Percentiles rank a stretch among this genome's conserved stretches.
These are phyloP conservation scores for Laetiporus sulphureus DNA, from an alignment of 1,284 basidiomycete genomes.

Conservation along the genomic window DNA sequence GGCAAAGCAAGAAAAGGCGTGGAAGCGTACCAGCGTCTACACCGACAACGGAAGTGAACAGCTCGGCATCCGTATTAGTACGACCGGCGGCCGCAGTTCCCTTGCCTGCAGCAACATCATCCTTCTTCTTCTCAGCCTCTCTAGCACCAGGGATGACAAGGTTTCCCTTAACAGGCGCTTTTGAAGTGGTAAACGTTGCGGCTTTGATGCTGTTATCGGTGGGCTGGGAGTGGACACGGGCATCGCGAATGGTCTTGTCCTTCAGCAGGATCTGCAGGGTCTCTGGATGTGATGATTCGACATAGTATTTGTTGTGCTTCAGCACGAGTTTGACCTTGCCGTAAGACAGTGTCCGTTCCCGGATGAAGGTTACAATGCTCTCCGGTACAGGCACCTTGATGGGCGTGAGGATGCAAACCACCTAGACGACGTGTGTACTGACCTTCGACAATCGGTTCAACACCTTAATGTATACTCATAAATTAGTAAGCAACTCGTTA, in stretches of 20 bases:
- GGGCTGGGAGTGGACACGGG: slow-evolving; percentile 61
- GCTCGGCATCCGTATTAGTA: slow-evolving; percentile 52
- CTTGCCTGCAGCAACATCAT: slow-evolving; percentile 37
- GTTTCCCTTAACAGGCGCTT: slow-evolving; percentile 75
- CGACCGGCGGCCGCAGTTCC: slow-evolving; percentile 22
- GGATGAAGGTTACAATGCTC: slow-evolving; percentile 77
- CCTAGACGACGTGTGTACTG: slow-evolving; percentile 14
- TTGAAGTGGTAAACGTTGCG: slow-evolving; percentile 78
- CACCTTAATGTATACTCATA: slow-evolving; percentile 41
- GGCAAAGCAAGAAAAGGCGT: not conserved
- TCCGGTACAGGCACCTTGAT: slow-evolving; percentile 85
- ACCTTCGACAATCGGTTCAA: slow-evolving; percentile 85
- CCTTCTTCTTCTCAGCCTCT: slow-evolving; percentile 60
- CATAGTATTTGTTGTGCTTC: slow-evolving; percentile 94
- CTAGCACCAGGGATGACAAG: slow-evolving; percentile 84
- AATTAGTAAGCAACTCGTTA: slow-evolving; percentile 17
- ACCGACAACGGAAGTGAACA: slow-evolving; percentile 89
- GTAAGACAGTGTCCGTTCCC: slow-evolving; percentile 87
- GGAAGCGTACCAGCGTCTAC: slow-evolving; percentile 72
- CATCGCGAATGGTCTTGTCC: slow-evolving; percentile 78
- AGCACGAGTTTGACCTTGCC: slow-evolving; percentile 96
- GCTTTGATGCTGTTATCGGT: slow-evolving; percentile 67
- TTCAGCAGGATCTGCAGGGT: slow-evolving; percentile 83
- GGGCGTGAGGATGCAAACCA: slow-evolving; percentile 1
- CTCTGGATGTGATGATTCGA: slow-evolving; percentile 91